Evolutionary conservation across 805 yeast genomes (phyloP).

Genomic region (Yamadazyma paraphyllophila): DNA sequence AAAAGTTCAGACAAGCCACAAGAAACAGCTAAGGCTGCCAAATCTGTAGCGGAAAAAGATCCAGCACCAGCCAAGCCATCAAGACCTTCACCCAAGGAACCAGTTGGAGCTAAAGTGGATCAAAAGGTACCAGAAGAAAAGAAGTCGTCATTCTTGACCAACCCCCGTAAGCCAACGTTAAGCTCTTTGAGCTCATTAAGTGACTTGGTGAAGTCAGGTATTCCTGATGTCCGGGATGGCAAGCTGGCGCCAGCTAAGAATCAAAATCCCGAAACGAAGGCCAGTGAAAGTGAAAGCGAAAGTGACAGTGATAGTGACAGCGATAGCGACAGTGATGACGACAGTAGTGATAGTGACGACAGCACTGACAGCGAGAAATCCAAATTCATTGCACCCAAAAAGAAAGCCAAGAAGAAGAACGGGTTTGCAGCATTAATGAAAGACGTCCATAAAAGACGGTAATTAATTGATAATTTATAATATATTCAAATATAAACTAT

Average conservation of each 20-base stretch:
- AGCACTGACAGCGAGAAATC: constrained; percentile 3
- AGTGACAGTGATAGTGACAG: constrained; percentile 8
- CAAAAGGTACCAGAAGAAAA: no score
- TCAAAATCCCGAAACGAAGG: constrained; percentile 3
- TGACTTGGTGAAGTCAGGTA: constrained; percentile 61
- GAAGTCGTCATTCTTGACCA: background rate
- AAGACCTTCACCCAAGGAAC: background rate
- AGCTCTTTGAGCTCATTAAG: constrained; percentile 48
- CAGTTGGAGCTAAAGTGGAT: no score
- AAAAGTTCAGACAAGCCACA: background rate
- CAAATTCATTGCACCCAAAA: constrained; percentile 4
- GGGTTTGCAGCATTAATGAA: constrained; percentile 32
- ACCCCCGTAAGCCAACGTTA: constrained; percentile 38
- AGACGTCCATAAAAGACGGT: constrained; percentile 19
- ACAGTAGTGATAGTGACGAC: constrained; percentile 6
- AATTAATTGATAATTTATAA: background rate
- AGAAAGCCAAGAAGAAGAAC: constrained; percentile 18
- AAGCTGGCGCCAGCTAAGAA: constrained; percentile 2
- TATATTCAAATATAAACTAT: no score
- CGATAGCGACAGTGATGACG: constrained; percentile 17
- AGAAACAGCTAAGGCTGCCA: background rate
- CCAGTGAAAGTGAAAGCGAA: constrained; percentile 9
- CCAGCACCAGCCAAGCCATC: background rate
- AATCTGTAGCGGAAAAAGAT: background rate
- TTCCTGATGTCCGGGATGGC: constrained; percentile 63